A percentile compares a stretch with the other conserved stretches of the same genome.
These are phyloP conservation scores for Colletotrichum cordylinicola DNA, from an alignment of 2,329 filamentous ascomycete genomes.

Conservation along the genomic window DNA sequence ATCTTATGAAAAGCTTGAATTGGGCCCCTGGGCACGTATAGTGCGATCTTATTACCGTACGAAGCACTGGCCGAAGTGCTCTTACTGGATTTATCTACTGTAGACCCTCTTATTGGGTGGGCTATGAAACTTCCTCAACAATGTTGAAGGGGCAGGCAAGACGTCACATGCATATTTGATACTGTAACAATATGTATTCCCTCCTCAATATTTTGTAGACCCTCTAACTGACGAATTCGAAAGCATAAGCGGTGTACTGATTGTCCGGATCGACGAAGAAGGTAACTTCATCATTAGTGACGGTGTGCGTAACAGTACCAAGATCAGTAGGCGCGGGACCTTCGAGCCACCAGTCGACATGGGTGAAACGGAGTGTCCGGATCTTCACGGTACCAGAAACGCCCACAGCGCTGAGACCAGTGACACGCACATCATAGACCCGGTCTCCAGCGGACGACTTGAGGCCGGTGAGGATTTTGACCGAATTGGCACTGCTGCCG, in stretches of 20 bases:
- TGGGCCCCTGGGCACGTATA: too few species aligned
- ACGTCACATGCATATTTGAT: not conserved
- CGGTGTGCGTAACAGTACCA: not conserved
- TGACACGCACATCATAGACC: not conserved
- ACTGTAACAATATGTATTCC: fast-evolving
- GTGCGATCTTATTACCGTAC: too few species aligned
- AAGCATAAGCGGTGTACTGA: not conserved
- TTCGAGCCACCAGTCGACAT: not conserved
- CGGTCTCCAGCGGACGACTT: not conserved
- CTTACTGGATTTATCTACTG: too few species aligned
- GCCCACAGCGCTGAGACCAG: not conserved
- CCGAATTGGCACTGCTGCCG: not conserved
- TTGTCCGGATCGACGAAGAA: not conserved
- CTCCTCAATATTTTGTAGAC: fast-evolving
- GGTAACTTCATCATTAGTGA: not conserved
- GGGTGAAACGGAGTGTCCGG: not conserved
- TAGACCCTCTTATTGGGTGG: too few species aligned
- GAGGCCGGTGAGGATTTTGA: not conserved
- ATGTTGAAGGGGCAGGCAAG: not conserved
- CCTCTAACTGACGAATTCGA: not conserved
- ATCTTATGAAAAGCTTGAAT: not conserved
- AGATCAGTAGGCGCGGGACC: not conserved
- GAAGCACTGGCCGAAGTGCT: too few species aligned
- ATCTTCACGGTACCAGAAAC: not conserved
- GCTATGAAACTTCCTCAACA: too few species aligned